Evolutionary conservation across 768 basidiomycete genomes (phyloP).

Genomic region (Auricularia sp.): DNA sequence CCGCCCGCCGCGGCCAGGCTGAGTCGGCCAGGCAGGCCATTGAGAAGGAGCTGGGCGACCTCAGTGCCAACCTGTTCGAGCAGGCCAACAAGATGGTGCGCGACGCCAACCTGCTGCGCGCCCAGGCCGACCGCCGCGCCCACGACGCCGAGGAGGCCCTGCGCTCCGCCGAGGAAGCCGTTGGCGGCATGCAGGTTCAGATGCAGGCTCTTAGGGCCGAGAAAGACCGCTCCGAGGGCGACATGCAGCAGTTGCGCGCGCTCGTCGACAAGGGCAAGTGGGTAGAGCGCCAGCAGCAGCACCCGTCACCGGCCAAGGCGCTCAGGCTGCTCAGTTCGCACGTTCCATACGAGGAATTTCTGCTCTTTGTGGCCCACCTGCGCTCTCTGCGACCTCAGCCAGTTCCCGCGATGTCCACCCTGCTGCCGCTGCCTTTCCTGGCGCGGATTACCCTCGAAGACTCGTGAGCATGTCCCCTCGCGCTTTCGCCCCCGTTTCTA

Average conservation of each 20-base stretch:
- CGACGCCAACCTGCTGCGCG: conserved; percentile 62
- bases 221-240: conserved; percentile 50
- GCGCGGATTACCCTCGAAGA: conserved; percentile 70
- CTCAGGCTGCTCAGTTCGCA: conserved; percentile 53
- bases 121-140: conserved; percentile 55
- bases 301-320: conserved; percentile 20
- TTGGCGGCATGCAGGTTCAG: conserved; percentile 72
- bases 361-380: conserved; percentile 66
- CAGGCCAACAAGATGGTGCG: conserved; percentile 99
- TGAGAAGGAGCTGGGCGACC: conserved; percentile 89
- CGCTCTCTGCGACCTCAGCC: conserved; percentile 56
- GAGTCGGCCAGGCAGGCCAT: conserved; percentile 74
- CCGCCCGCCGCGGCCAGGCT: conserved; percentile 80
- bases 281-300: conserved; percentile 33
- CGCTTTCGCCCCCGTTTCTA: too few species aligned
- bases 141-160: conserved; percentile 68
- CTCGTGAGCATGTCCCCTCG: conserved; percentile 45
- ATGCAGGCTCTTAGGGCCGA: conserved; percentile 67
- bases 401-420: conserved; percentile 52
- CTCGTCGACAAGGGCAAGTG: conserved; percentile 63
- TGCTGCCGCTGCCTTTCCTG: conserved; percentile 72
- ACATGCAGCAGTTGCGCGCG: conserved; percentile 37
- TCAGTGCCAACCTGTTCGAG: conserved; percentile 80
- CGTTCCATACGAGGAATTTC: conserved; percentile 70
- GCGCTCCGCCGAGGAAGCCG: conserved; percentile 77